Conservation (phyloP, 148 eudicot species). For the Fagopyrum tataricum region DNA sequence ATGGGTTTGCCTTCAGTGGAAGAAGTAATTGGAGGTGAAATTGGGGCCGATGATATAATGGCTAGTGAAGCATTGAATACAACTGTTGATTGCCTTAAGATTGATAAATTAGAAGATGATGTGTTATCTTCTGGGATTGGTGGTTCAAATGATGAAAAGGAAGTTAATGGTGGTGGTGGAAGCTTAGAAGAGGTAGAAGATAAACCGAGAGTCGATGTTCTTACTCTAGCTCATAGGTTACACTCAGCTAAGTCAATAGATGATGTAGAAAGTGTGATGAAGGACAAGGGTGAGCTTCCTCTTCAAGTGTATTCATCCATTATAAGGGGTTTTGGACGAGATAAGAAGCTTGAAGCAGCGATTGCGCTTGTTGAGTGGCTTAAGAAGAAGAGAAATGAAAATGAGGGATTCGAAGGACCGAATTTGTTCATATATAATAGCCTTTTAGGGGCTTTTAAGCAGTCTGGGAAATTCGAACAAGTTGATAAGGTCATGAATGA, state of each 20-base stretch:
- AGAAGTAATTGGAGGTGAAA: slow-evolving; percentile 26
- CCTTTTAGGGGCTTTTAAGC: slow-evolving; percentile 69
- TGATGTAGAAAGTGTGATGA: slow-evolving; percentile 64
- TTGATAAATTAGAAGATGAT: neutral
- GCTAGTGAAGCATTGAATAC: slow-evolving; percentile 17
- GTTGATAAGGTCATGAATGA: slow-evolving; percentile 51
- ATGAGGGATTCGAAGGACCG: slow-evolving; percentile 33
- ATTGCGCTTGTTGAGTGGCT: slow-evolving; percentile 82
- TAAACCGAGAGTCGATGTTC: slow-evolving; percentile 43
- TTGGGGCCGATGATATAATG: slow-evolving; percentile 15
- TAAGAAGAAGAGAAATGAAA: slow-evolving; percentile 36
- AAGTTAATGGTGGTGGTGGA: slow-evolving; percentile 15
- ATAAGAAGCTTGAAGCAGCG: slow-evolving; percentile 61
- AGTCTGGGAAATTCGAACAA: slow-evolving; percentile 37
- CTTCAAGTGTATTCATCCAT: slow-evolving; percentile 67
- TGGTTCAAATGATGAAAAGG: slow-evolving; percentile 12
- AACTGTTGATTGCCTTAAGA: slow-evolving; percentile 13
- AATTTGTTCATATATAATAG: slow-evolving; percentile 72
- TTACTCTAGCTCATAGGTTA: slow-evolving; percentile 38
- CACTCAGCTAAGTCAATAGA: slow-evolving; percentile 45
- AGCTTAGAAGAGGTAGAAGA: slow-evolving; percentile 18
- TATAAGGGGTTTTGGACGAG: slow-evolving; percentile 69
- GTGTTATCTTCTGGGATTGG: neutral
- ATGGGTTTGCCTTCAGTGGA: slow-evolving; percentile 45
- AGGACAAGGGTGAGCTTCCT: slow-evolving; percentile 46